Base-by-base conservation (phyloP, 306 rosid genomes). In the Lagenaria siceraria region DNA sequence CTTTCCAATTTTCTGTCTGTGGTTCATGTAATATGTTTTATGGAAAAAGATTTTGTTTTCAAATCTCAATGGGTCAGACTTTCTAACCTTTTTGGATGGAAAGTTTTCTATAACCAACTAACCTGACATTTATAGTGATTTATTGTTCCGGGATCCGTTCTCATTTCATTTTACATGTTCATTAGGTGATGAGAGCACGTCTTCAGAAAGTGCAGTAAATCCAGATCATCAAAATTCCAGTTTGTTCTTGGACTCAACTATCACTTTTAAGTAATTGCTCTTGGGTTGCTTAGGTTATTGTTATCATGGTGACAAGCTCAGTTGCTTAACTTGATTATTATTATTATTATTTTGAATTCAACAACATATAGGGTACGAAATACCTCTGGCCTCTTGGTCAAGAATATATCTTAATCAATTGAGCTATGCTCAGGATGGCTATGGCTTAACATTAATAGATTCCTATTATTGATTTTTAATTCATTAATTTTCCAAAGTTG, bases 131-230 rank as follows among this genome's bases (percentile, higher is more conserved):
- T 71, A 24, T 71, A 15, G 48, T 69, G 75, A 69, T 43, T 42
- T 43, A 69, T 69, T 69, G 21, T 42, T 14, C 8, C 10, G 4
- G 33, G 15, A 12, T 48, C 33, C 10, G n/a, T 19, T 36, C 52
- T 63, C 21, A 10, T 27, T n/a, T 43, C 38, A 49, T 49, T 71
- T 48, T 62, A 31, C 64, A 10, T 42, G 61, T 43, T 25, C 68
- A 56, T 73, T 79, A 93, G 98, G 98, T 76, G 98, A 88, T 80
- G 93, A 86, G 78, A 86, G 79, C 61, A 77, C 65, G 22, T 77
- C 90, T 75, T 84, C 89, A 56, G 89, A 85, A 64, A 64, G 80
- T 69, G 87, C 82, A 54, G 89, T 78, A 77, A 84, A 82, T 55
- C 85, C 48, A 7, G 82, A 84, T 77, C 86, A 77, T 80, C 83